A percentile compares a stretch with the other conserved stretches of the same genome.
These are phyloP conservation scores for Apiospora phragmitis DNA, from an alignment of 2,329 filamentous ascomycete species.

Conservation along the genomic window DNA sequence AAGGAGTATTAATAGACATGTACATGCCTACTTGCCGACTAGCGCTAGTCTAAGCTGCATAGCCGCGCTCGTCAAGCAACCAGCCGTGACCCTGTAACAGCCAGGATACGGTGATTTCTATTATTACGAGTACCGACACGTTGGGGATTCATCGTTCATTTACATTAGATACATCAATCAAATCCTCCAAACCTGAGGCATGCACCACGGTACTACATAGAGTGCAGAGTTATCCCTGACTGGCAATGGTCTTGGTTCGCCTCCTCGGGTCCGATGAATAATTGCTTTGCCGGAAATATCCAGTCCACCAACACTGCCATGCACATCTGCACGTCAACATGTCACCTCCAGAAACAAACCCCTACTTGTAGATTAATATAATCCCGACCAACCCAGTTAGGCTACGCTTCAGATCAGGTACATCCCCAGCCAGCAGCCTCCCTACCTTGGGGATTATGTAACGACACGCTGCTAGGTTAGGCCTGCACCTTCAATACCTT, in stretches of 20 bases:
- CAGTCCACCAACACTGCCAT: neutral
- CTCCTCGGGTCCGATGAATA: neutral
- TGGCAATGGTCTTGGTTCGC: neutral
- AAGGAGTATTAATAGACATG: neutral
- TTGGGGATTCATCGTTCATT: neutral
- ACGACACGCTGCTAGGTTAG: neutral
- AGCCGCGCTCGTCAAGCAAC: conserved; percentile 3
- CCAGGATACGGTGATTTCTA: neutral
- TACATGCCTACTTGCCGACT: neutral
- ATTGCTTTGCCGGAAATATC: neutral
- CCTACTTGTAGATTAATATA: neutral
- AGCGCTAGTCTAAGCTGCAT: neutral
- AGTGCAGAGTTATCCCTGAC: neutral
- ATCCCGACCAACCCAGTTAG: neutral
- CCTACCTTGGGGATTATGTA: neutral
- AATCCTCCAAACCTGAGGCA: neutral
- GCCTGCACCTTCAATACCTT: neutral
- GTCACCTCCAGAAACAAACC: neutral
- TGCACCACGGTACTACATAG: neutral
- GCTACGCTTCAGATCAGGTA: neutral
- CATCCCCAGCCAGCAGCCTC: neutral
- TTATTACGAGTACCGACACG: neutral
- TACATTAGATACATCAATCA: neutral
- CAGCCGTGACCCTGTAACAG: neutral
- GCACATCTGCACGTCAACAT: neutral